Evolutionary conservation across 257 asterid genomes (phyloP).

Genomic region (Buddleja alternifolia): DNA sequence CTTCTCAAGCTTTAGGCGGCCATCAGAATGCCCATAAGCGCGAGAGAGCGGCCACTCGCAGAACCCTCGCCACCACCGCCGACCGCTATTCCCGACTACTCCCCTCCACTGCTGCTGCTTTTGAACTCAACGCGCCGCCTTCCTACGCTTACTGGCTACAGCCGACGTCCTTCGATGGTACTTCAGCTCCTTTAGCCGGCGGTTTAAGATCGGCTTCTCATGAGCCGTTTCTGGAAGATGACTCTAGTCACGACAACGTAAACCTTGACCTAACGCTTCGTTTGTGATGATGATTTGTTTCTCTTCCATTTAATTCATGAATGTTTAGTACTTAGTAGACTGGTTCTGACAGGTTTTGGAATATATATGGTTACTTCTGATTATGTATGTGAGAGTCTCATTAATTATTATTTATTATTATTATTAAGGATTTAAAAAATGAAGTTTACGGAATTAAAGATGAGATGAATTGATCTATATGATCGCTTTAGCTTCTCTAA

Average conservation of each 20-base stretch:
- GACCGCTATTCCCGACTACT: slow-evolving; percentile 29
- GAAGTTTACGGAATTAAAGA: not conserved
- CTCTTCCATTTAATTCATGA: not conserved
- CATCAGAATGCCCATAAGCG: slow-evolving; percentile 95
- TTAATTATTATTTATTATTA: no score
- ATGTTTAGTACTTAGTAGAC: no score
- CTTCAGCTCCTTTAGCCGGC: slow-evolving; percentile 14
- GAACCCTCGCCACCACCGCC: slow-evolving; percentile 37
- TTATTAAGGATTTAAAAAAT: not conserved
- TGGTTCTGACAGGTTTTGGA: no score
- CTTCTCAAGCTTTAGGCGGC: slow-evolving; percentile 93
- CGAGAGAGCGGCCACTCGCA: slow-evolving; percentile 83
- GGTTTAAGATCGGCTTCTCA: slow-evolving; percentile 26
- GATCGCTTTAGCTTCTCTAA: not conserved
- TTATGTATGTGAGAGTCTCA: no score
- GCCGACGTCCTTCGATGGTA: slow-evolving; percentile 21
- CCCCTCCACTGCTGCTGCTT: slow-evolving; percentile 22
- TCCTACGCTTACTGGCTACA: slow-evolving; percentile 39
- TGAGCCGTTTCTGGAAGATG: slow-evolving; percentile 28
- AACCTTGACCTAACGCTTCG: slow-evolving; percentile 63
- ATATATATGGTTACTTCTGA: slow-evolving; percentile 19
- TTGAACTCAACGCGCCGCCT: slow-evolving; percentile 22
- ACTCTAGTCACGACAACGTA: slow-evolving; percentile 31
- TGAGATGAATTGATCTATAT: slow-evolving; percentile 6
- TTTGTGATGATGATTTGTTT: slow-evolving; percentile 30